Percentiles rank a stretch among this genome's conserved stretches.
Conservation (phyloP, 805 yeast genomes). For the Nakazawaea molendinolei region DNA sequence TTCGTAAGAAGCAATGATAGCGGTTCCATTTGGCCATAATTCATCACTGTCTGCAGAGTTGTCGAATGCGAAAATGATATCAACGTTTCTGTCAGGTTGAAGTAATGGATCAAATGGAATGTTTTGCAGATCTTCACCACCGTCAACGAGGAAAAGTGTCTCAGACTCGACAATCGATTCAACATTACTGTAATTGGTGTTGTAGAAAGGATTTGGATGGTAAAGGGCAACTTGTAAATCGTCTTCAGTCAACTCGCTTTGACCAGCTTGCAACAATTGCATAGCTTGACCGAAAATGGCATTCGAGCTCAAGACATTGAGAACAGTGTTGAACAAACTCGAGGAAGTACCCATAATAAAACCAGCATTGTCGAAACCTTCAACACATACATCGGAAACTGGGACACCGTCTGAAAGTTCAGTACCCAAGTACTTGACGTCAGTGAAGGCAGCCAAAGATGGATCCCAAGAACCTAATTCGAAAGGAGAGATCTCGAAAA, state of each 20-base stretch:
- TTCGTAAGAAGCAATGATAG: constrained; percentile 32
- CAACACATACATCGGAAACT: constrained; percentile 29
- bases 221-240: constrained; percentile 45
- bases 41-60: constrained; percentile 39
- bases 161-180: constrained; percentile 18
- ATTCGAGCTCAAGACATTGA: constrained; percentile 31
- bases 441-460: constrained; percentile 37
- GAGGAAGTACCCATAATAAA: constrained; percentile 61
- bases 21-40: constrained; percentile 57
- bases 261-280: too few relatives aligned
- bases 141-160: constrained; percentile 26
- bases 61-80: constrained; percentile 35
- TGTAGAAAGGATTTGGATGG: constrained; percentile 57
- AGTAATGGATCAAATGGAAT: constrained; percentile 39
- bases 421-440: constrained; percentile 47
- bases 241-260: constrained; percentile 18
- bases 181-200: constrained; percentile 12
- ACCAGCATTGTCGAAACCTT: constrained; percentile 53
- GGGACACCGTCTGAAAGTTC: constrained; percentile 21
- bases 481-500: constrained; percentile 56
- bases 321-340: constrained; percentile 49
- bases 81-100: constrained; percentile 28
- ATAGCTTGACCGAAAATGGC: constrained; percentile 36
- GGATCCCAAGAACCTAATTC: constrained; percentile 69
- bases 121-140: constrained; percentile 44